These are phyloP conservation scores for barley (Hordeum vulgare) DNA, from an alignment of 176 grass and related monocot genomes.

Conservation along the genomic window DNA sequence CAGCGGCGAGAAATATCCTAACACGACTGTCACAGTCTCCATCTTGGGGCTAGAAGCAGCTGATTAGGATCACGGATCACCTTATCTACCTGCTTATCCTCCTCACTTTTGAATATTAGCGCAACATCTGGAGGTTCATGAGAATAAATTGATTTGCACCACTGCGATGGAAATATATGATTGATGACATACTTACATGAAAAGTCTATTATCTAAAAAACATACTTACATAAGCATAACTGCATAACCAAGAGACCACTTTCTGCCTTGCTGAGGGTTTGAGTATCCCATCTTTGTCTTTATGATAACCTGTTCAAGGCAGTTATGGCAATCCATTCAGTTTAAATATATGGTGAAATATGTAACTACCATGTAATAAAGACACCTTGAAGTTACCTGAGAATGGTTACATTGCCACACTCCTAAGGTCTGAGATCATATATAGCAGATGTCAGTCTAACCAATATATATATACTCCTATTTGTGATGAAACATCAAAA, in stretches of 20 bases:
- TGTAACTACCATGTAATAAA: neutral
- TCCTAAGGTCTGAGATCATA: neutral
- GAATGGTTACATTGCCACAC: neutral
- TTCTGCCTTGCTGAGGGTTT: neutral
- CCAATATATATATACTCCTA: too few species aligned
- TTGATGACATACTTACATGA: neutral
- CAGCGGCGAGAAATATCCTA: neutral
- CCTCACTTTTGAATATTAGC: conserved; percentile 8
- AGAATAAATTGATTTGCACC: neutral
- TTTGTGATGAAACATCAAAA: neutral
- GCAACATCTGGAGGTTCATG: neutral
- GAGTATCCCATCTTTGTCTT: neutral
- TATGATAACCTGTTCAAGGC: neutral
- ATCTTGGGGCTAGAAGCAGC: neutral
- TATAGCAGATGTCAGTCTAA: neutral
- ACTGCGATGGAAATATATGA: neutral
- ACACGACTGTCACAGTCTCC: neutral
- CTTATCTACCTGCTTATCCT: neutral
- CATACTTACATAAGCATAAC: neutral
- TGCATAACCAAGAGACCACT: neutral
- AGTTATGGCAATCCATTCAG: neutral
- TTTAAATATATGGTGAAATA: neutral
- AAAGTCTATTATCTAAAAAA: too few species aligned
- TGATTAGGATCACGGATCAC: neutral
- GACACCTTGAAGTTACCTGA: neutral